Evolutionary conservation across 2,329 filamentous ascomycete genomes (phyloP), one percentile per base, ranked within the genome.

Genomic region (Aspergillus eucalypticola): DNA sequence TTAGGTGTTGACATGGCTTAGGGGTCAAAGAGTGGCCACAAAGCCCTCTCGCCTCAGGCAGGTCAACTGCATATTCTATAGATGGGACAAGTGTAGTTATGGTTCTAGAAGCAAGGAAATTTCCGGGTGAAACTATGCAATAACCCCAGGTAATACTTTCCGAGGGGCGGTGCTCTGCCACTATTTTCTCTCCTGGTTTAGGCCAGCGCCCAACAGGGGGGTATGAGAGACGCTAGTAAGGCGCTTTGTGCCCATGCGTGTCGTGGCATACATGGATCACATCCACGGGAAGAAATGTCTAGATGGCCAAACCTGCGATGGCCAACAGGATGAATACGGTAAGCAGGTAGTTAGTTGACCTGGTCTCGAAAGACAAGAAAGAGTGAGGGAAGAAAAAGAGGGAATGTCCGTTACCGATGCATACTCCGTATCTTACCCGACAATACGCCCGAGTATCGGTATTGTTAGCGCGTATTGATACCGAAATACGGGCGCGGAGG

Each of bases 401-500:
- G 32, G 32, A 35, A 35, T 35, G 5, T 35, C 32, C 32, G 32
- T 29, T 17, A 50, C 23, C 46, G 23, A 17, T 17, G 23, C 46
- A 17, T 50, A 50, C 46, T 10, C 41, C 41, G 41, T 44, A 44
- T 19, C 17, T 25, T 49, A 49, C 44, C 21, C 21, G 44, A 27
- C 21, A 4, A 23, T 25, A 49, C 15, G 23, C 23, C 44, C 44
- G 44, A 23, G 21, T 44, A 44, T 21, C 41, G n/a, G 41, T 44
- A 44, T 44, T 44, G 17, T 15, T 15, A 3, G 13, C 21, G 15
- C 15, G 46, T 50, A 50, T 17, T n/a, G 25, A 50, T n/a, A 49
- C 7, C 46, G 46, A 50, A 35, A 44, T 56, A 54, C 44, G 6
- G 52, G 55, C 23, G 42, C 48, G 53, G 49, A 59, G 42, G 23